These are phyloP conservation scores for Thecaphora thlaspeos DNA, from an alignment of 1,284 basidiomycete species.

Conservation along the genomic window DNA sequence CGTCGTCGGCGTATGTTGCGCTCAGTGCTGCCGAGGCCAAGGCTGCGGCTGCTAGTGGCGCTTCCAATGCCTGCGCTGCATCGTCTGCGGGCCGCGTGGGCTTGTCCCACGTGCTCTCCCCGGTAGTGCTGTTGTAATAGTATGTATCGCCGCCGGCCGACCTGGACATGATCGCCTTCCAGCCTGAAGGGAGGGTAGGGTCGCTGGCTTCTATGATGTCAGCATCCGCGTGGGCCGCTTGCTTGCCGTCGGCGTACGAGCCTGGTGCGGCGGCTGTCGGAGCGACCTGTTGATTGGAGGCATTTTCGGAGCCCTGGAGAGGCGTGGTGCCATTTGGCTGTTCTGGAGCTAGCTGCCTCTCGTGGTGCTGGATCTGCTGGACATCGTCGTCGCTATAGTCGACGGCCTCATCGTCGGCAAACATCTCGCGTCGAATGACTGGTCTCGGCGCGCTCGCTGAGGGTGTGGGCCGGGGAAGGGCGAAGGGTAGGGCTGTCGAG, in stretches of 20 bases:
- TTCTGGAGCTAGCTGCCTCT: too few relatives aligned
- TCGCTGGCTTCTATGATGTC: not conserved
- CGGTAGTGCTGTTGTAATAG: slow-evolving; percentile 32
- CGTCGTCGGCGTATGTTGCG: too few relatives aligned
- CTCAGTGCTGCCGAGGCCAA: too few relatives aligned
- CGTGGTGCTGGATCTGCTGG: not conserved
- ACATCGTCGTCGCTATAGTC: slow-evolving; percentile 37
- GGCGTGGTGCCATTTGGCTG: too few relatives aligned
- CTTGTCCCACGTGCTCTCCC: slow-evolving; percentile 24
- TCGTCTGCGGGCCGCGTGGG: slow-evolving; percentile 3
- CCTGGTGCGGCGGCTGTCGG: too few relatives aligned
- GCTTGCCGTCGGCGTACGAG: too few relatives aligned
- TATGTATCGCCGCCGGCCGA: slow-evolving; percentile 23
- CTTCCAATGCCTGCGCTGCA: not conserved
- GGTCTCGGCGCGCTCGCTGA: too few relatives aligned
- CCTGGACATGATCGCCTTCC: slow-evolving; percentile 18
- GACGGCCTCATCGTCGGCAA: slow-evolving; percentile 30
- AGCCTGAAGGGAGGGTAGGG: slow-evolving; percentile 7
- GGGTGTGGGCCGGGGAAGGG: too few relatives aligned
- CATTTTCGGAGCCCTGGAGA: too few relatives aligned
- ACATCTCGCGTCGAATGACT: slow-evolving; percentile 6
- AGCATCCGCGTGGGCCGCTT: not conserved
- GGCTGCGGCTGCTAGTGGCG: not conserved
- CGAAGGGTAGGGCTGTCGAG: not conserved
- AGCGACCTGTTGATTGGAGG: too few relatives aligned